A percentile compares a stretch with the other conserved stretches of the same genome.
Conservation (phyloP, 1,284 basidiomycete species). For the Pisolithus thermaeus region DNA sequence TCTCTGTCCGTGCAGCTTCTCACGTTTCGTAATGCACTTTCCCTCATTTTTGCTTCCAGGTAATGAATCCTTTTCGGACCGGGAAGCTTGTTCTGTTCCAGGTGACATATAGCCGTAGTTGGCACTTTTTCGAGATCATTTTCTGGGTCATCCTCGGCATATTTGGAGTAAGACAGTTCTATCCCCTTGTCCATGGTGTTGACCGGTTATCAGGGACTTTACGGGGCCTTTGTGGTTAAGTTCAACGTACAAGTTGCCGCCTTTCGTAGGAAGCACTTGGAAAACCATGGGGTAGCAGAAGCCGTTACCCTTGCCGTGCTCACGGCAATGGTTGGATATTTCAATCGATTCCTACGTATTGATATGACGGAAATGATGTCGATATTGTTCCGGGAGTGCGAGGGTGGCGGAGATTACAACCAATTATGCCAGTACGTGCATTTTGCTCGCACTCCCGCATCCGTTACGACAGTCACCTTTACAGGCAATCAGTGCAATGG, state of each 20-base stretch:
- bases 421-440: slow-evolving; percentile 87
- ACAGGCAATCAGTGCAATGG: slow-evolving; percentile 88
- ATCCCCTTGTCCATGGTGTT: slow-evolving; percentile 3
- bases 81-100: slow-evolving; percentile 98
- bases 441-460: slow-evolving; percentile 1
- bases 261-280: slow-evolving; percentile 88
- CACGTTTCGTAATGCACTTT: slow-evolving; percentile 7
- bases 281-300: slow-evolving; percentile 81
- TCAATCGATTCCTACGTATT: slow-evolving; percentile 91
- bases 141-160: slow-evolving; percentile 93
- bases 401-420: slow-evolving; percentile 88
- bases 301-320: slow-evolving; percentile 82
- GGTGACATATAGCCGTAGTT: slow-evolving; percentile 95
- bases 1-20: slow-evolving; percentile 63
- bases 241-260: slow-evolving; percentile 94
- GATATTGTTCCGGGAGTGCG: slow-evolving; percentile 96
- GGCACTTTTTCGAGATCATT: slow-evolving; percentile 99
- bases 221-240: slow-evolving; percentile 97
- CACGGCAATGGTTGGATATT: slow-evolving; percentile 90
- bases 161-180: slow-evolving; percentile 68
- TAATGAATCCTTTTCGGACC: slow-evolving; percentile 97
- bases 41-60: slow-evolving; percentile 40
- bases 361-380: slow-evolving; percentile 99
- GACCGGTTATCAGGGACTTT: slow-evolving; percentile 66
- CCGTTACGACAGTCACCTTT: slow-evolving; percentile 10